These are phyloP conservation scores for Corylus heterophylla DNA, from an alignment of 306 rosid genomes.

Conservation along the genomic window DNA sequence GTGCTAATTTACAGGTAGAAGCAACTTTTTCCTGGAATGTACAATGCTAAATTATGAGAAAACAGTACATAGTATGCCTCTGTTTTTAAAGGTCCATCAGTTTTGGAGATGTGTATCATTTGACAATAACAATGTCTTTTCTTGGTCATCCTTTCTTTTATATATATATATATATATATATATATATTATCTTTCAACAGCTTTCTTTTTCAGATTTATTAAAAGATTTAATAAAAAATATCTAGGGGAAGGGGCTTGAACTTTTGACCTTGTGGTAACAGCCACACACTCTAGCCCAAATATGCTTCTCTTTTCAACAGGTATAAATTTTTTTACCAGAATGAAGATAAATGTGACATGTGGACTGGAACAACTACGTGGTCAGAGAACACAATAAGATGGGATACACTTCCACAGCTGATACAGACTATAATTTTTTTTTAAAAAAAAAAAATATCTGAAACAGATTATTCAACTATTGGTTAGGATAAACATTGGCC, in stretches of 20 bases:
- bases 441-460: background rate
- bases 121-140: background rate
- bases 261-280: background rate
- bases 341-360: background rate
- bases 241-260: too few species aligned
- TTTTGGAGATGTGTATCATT: background rate
- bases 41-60: conserved; percentile 1
- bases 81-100: background rate
- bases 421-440: background rate
- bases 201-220: background rate
- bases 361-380: background rate
- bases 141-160: background rate
- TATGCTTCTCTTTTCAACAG: too few species aligned
- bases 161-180: too few species aligned
- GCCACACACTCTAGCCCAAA: too few species aligned
- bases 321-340: too few species aligned
- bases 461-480: background rate
- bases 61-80: background rate
- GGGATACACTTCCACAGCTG: too few species aligned
- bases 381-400: background rate
- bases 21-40: background rate
- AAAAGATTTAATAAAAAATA: too few species aligned
- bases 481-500: background rate
- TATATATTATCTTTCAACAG: too few species aligned
- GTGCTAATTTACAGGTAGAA: background rate